Percentiles rank a stretch among this genome's conserved stretches.
These are phyloP conservation scores for Austroboletus festivus DNA, from an alignment of 768 basidiomycete species.

Conservation along the genomic window DNA sequence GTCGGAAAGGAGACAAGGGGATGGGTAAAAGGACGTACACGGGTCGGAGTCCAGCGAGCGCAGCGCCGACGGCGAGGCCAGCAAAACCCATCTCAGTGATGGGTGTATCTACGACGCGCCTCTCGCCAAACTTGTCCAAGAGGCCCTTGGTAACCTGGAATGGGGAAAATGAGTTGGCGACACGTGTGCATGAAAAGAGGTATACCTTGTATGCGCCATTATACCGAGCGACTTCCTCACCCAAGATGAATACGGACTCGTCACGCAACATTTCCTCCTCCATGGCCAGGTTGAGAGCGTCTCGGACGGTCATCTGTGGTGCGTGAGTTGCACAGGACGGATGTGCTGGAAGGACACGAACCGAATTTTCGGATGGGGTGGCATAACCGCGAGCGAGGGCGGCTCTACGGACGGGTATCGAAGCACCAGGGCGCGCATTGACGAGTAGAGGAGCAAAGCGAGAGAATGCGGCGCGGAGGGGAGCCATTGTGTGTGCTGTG, in stretches of 20 bases:
- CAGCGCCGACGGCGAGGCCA: conserved; percentile 93
- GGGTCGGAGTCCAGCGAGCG: conserved; percentile 90
- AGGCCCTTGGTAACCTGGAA: conserved; percentile 93
- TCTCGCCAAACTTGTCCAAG: conserved; percentile 98
- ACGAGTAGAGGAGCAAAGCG: conserved; percentile 54
- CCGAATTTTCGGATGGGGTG: conserved; percentile 50
- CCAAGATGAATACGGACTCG: conserved; percentile 90
- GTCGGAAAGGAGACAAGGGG: conserved; percentile 6
- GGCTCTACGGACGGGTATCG: conserved; percentile 40
- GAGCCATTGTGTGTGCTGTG: conserved; percentile 51
- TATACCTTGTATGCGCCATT: conserved; percentile 93
- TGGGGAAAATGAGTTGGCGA: conserved; percentile 10
- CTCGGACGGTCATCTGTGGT: conserved; percentile 91
- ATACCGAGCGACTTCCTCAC: conserved; percentile 98
- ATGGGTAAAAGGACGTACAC: conserved; percentile 50
- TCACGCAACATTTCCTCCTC: conserved; percentile 99
- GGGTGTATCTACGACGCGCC: conserved; percentile 94
- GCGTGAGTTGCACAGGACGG: conserved; percentile 17
- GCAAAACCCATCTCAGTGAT: conserved; percentile 99
- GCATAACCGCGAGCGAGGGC: conserved; percentile 61
- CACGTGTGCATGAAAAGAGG: neutral
- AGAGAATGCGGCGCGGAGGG: conserved; percentile 57
- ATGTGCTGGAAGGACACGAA: conserved; percentile 30
- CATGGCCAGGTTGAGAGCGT: conserved; percentile 96
- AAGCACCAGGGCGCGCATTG: conserved; percentile 41